Evolutionary conservation across 108 stramenopile species (phyloP).

Genomic region (Cylindrotheca closterium): DNA sequence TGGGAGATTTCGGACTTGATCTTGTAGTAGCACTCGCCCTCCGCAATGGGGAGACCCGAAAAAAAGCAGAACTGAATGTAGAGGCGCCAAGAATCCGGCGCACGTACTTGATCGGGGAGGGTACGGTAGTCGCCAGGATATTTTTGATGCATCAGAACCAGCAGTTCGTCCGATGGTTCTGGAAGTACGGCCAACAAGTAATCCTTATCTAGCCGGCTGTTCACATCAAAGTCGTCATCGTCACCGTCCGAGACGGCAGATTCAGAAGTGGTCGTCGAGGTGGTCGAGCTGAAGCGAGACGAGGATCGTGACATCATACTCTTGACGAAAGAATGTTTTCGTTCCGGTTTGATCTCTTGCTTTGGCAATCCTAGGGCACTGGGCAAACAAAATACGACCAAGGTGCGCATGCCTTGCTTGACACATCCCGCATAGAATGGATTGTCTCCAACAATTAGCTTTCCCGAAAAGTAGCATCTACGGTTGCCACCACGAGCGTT

Average conservation of each 20-base stretch:
- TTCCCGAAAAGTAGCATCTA: slow-evolving; percentile 84
- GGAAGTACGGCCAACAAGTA: slow-evolving; percentile 51
- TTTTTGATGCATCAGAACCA: slow-evolving; percentile 58
- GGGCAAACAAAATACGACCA: slow-evolving; percentile 87
- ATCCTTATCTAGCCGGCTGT: slow-evolving; percentile 49
- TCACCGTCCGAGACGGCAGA: slow-evolving; percentile 36
- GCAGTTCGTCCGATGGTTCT: slow-evolving; percentile 43
- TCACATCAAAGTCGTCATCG: slow-evolving; percentile 58
- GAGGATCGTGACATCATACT: neutral
- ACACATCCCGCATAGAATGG: slow-evolving; percentile 86
- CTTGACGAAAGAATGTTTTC: neutral
- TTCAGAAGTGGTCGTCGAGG: slow-evolving; percentile 7
- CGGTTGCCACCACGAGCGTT: slow-evolving; percentile 63
- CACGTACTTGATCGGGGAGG: slow-evolving; percentile 72
- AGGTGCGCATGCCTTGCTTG: slow-evolving; percentile 76
- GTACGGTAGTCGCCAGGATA: slow-evolving; percentile 73
- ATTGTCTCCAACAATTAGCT: slow-evolving; percentile 56
- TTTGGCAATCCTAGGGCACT: slow-evolving; percentile 65
- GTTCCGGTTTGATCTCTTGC: neutral
- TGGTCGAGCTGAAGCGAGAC: neutral
- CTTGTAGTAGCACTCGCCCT: slow-evolving; percentile 86
- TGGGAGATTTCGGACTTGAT: slow-evolving; percentile 50
- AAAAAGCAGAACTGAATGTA: slow-evolving; percentile 89
- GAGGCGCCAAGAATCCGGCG: slow-evolving; percentile 61
- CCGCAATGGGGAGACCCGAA: slow-evolving; percentile 85